Evolutionary conservation across 192 early-diverging fungal genomes (phyloP), one percentile per base, ranked within the genome.

Genomic region (Umbelopsis ramanniana): DNA sequence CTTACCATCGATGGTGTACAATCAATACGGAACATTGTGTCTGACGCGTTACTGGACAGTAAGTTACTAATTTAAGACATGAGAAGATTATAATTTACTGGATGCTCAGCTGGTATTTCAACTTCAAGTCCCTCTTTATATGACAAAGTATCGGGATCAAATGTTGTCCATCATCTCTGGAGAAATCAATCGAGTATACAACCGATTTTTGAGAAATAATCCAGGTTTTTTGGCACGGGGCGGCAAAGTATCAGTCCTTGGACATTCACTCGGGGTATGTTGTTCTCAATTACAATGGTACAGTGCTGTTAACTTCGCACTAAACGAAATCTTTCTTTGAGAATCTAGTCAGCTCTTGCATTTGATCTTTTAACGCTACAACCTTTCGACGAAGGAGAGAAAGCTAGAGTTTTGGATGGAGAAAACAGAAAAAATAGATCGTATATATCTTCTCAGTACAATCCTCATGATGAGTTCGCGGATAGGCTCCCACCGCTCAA

Each of bases 11-110:
- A 94, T 12, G 88, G 90, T 2, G 89, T 94, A 24, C 90, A 89
- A 22, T 84, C 87, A 17, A 90, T 94, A 45, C 83, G 92, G 19
- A 88, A 85, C 75, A 72, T 94, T 55, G 88, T 92, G 9, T 91
- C 89, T 5, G 91, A 94, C 74, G 89, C 92, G 6, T 80, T 91
- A 19, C 74, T 92, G 77, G 92, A 94, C 77, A 89, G 90, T 91
- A 80, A 21, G 76, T 63, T 37, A 9, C 14, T 9, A 50, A n/a
- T 35, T 50, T 70, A 21, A 0, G 33, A 24, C 3, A 4, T 63
- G 11, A 0, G 8, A 43, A 29, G 26, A 54, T 9, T 11, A 53
- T 14, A 3, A 29, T 11, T 70, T 22, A 48, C 23, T 17, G 15
- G 37, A 26, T 69, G 24, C n/a, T 40, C 19, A 17, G n/a, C 15